Evolutionary conservation across 2,329 filamentous ascomycete species (phyloP).

Genomic region (Diaporthe capsici): DNA sequence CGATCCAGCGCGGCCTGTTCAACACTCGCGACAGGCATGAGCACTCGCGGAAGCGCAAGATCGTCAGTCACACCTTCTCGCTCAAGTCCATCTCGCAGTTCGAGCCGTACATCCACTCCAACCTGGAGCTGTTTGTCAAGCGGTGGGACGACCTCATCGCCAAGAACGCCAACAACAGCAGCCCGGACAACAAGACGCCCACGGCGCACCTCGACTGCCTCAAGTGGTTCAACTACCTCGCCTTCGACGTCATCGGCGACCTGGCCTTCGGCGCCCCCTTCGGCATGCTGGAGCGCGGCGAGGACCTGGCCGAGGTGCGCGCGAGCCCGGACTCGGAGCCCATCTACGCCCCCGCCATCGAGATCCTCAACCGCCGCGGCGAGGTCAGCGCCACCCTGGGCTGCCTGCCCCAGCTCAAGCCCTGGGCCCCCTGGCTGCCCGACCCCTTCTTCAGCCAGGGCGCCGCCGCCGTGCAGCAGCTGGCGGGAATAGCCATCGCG

Average conservation of each 20-base stretch:
- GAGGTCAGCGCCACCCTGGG: conserved; percentile 89
- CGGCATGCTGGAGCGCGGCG: conserved; percentile 84
- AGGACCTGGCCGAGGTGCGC: conserved; percentile 82
- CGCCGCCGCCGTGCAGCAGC: conserved; percentile 79
- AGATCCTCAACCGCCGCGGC: conserved; percentile 89
- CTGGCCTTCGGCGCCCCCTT: conserved; percentile 83
- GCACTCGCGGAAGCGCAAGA: conserved; percentile 91
- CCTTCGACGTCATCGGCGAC: conserved; percentile 67
- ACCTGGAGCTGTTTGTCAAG: conserved; percentile 79
- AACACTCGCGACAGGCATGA: conserved; percentile 87
- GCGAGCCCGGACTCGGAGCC: conserved; percentile 71
- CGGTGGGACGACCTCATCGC: conserved; percentile 78
- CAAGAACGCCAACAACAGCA: conserved; percentile 57
- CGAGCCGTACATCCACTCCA: conserved; percentile 88
- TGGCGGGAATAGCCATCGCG: conserved; percentile 90
- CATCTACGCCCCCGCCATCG: conserved; percentile 82
- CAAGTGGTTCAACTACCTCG: conserved; percentile 82
- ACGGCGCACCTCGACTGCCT: conserved; percentile 79
- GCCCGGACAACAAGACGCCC: conserved; percentile 54
- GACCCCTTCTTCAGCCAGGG: conserved; percentile 87
- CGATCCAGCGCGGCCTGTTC: conserved; percentile 87
- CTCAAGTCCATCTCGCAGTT: conserved; percentile 86
- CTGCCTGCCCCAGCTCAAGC: conserved; percentile 80
- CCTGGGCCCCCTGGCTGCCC: conserved; percentile 84
- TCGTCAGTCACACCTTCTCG: conserved; percentile 88